A percentile compares a stretch with the other conserved stretches of the same genome.
phyloP scores from a whole-genome alignment of 129 eudicot genomes.

The Pseudognaphalium luteoalbum region DNA sequence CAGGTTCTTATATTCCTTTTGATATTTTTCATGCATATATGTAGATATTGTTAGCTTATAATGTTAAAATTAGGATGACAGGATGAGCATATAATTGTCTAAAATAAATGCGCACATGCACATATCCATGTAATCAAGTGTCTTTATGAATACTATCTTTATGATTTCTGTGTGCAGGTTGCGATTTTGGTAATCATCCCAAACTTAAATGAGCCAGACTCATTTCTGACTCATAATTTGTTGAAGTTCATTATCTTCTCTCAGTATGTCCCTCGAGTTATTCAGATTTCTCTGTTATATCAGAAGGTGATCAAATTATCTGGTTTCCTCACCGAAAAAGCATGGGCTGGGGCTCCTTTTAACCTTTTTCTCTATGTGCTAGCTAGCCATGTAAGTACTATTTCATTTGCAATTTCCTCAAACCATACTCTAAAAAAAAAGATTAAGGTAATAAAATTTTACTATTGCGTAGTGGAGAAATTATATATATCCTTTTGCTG shows the following conservation, averaged over 20 bases:
- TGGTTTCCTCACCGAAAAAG: conserved; percentile 57
- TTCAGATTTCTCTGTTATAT: conserved; percentile 38
- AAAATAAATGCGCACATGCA: no score
- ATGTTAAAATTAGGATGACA: background rate
- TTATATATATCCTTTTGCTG: background rate
- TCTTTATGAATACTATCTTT: background rate
- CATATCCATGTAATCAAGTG: background rate
- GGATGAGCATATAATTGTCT: background rate
- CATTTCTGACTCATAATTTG: conserved; percentile 19
- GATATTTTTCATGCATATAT: background rate
- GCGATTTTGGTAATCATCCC: conserved; percentile 39
- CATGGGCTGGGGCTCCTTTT: conserved; percentile 87
- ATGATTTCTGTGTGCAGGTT: conserved; percentile 30
- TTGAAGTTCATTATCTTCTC: conserved; percentile 39
- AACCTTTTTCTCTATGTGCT: conserved; percentile 76
- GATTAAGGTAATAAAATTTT: background rate
- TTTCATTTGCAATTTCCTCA: conserved; percentile 2
- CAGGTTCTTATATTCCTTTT: conserved; percentile 20
- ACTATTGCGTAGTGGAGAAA: background rate
- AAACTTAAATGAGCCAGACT: conserved; percentile 18
- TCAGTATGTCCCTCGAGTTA: conserved; percentile 40
- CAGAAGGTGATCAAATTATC: conserved; percentile 46
- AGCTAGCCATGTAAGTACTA: conserved; percentile 72
- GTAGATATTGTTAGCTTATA: background rate
- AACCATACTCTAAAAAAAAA: background rate